Conservation (phyloP, 345 rosid genomes). For the Citrus trifoliata region DNA sequence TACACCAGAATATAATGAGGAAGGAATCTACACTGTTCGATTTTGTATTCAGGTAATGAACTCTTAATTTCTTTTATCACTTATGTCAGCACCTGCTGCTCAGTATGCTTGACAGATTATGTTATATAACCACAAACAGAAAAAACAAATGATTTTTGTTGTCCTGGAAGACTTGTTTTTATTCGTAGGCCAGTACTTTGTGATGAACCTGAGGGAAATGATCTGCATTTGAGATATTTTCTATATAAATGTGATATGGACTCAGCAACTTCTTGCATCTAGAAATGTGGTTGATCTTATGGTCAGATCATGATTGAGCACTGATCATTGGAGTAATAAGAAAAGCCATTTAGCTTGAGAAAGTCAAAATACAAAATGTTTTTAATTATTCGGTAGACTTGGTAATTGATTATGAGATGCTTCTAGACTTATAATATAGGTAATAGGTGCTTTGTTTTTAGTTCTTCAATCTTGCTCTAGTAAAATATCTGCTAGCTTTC, state of each 20-base stretch:
- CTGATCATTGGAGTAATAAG: not conserved
- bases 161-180: not conserved
- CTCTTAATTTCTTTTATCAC: conserved; percentile 10
- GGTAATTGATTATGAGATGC: not conserved
- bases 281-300: not conserved
- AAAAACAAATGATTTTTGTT: not conserved
- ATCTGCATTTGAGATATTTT: not conserved
- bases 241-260: not conserved
- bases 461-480: not conserved
- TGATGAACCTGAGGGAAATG: not conserved
- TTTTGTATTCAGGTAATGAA: conserved; percentile 93
- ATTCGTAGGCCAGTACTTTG: not conserved
- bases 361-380: not conserved
- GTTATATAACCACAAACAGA: not conserved
- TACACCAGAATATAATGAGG: conserved; percentile 94
- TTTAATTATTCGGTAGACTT: not conserved
- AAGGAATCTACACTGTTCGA: conserved; percentile 98
- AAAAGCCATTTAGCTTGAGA: not conserved
- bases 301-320: not conserved
- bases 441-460: not conserved
- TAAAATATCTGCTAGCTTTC: not conserved
- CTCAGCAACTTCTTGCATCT: not conserved
- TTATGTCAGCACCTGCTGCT: not conserved
- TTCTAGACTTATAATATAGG: not conserved
- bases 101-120: conserved; percentile 13